A percentile compares a stretch with the other conserved stretches of the same genome.
Evolutionary conservation across 1,284 basidiomycete species (phyloP).

Genomic region (Ceratorhiza oryzae-sativae): DNA sequence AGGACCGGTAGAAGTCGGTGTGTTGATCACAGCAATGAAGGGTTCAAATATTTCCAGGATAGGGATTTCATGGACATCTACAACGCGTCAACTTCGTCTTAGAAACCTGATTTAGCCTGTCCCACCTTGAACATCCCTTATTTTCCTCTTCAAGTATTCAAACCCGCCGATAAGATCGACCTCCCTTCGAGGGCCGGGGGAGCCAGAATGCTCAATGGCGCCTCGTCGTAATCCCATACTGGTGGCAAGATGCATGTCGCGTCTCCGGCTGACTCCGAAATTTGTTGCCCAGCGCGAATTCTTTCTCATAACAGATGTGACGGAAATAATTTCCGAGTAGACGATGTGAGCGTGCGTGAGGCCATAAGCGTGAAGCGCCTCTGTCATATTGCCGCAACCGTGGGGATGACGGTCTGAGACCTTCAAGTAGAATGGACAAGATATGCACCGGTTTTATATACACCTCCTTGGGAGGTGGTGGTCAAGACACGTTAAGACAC

Average conservation of each 20-base stretch:
- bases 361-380: slow-evolving; percentile 18
- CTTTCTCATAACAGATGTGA: slow-evolving; percentile 97
- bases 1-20: slow-evolving; percentile 90
- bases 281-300: slow-evolving; percentile 88
- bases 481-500: slow-evolving; percentile 13
- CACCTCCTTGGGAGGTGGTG: not conserved
- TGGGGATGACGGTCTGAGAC: not conserved
- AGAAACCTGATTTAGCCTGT: slow-evolving; percentile 27
- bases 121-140: slow-evolving; percentile 78
- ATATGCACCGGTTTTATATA: too few relatives aligned
- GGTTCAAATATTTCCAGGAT: slow-evolving; percentile 75
- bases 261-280: slow-evolving; percentile 54
- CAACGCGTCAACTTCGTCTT: not conserved
- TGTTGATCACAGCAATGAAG: slow-evolving; percentile 93
- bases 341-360: slow-evolving; percentile 67
- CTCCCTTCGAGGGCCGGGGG: slow-evolving; percentile 57
- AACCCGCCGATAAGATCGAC: slow-evolving; percentile 90
- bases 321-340: slow-evolving; percentile 86
- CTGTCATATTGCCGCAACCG: not conserved
- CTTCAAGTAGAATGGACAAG: too few relatives aligned
- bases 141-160: slow-evolving; percentile 78
- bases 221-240: slow-evolving; percentile 70
- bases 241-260: slow-evolving; percentile 69
- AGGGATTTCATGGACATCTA: slow-evolving; percentile 67
- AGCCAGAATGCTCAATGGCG: slow-evolving; percentile 8